Base-by-base conservation (phyloP, 2,329 filamentous ascomycete genomes). In the Penicillium carneum region DNA sequence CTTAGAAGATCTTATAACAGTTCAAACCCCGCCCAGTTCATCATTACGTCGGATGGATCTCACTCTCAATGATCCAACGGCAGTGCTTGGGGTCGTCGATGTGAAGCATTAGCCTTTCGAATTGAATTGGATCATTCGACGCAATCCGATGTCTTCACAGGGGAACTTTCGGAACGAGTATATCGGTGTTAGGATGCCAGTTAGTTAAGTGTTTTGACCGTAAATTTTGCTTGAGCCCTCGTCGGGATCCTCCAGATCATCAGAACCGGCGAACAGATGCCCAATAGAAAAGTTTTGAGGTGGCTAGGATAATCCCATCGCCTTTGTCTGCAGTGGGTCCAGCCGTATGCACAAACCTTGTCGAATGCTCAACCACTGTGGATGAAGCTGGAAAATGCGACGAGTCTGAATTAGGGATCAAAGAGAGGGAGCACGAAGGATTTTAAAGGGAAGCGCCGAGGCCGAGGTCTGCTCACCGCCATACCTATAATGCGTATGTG, bases 221-320 rank as follows among this genome's bases (percentile, higher is more conserved):
- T 62, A 12, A 50, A 45, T 18, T 56, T 63, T 12, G 52, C 18
- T 29, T 14, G 56, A 51, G 3, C 60, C 63, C 4, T 69, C 61
- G 18, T 69, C 59, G 4, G 63, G 59, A 16, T 70, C 64, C 61
- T 71, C 63, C 39, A 68, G 23, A 5, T 31, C 29, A 58, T 68
- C 66, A 2, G 68, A 63, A 2, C 64, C 60, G 18, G 69, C 64
- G 3, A 57, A 62, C 60, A 36, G 20, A 16, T 51, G 58, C 56
- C n/a, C 49, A 46, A n/a, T 62, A 63, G 18, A 67, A 62, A 11
- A 67, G 57, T 1, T 57, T 68, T 67, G 45, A 69, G 18, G 23
- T 68, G 54, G 57, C 61, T 64, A 1, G 51, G 39, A 45, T 67
- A 64, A 53, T 57, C 38, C 31, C 60, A 65, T 39, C 16, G 59